phyloP scores from a whole-genome alignment of 179 eudicot genomes.

The Corrigiola litoralis region DNA sequence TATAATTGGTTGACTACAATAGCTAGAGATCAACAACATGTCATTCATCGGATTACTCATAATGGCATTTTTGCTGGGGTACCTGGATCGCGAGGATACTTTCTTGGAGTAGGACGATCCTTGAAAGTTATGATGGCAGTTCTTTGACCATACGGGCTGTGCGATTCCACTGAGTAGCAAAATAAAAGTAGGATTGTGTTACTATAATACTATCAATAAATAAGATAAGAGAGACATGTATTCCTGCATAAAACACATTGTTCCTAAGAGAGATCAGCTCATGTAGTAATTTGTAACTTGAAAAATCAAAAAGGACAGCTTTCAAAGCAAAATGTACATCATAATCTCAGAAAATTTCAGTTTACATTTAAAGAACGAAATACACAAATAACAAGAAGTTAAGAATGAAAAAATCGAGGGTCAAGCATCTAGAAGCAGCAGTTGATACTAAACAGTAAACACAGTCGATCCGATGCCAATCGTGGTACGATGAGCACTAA shows the following conservation, averaged over 20 bases:
- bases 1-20: background rate
- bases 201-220: background rate
- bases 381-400: background rate
- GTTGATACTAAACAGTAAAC: background rate
- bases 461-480: background rate
- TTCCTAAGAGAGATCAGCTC: too few relatives aligned
- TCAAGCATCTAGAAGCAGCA: background rate
- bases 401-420: background rate
- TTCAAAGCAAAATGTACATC: conserved; percentile 4
- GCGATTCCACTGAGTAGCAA: conserved; percentile 61
- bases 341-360: background rate
- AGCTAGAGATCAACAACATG: conserved; percentile 11
- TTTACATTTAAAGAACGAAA: too few relatives aligned
- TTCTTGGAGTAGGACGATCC: conserved; percentile 60
- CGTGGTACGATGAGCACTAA: background rate
- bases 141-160: conserved; percentile 84
- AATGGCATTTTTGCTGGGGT: conserved; percentile 80
- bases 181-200: background rate
- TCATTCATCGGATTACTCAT: conserved; percentile 34
- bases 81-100: conserved; percentile 91
- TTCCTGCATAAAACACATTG: background rate
- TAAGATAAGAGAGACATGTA: background rate
- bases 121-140: conserved; percentile 74
- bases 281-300: too few relatives aligned
- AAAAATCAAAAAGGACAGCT: background rate